phyloP scores from a whole-genome alignment of 768 basidiomycete genomes.

The Suillus hirtellus region DNA sequence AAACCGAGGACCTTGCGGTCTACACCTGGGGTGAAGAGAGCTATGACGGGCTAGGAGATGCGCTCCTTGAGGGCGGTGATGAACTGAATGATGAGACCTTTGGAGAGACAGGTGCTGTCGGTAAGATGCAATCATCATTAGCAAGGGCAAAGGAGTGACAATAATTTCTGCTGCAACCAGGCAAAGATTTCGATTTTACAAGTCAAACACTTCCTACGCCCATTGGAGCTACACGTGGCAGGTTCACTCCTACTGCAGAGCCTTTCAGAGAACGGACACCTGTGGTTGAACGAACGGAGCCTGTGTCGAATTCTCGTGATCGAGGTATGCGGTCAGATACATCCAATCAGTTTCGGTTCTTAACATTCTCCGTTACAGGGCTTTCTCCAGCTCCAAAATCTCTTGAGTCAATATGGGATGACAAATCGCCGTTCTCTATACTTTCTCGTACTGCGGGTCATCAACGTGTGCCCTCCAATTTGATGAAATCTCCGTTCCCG shows the following conservation, averaged over 20 bases:
- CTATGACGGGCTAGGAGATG: conserved; percentile 88
- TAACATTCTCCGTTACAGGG: conserved; percentile 18
- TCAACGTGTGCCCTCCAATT: conserved; percentile 24
- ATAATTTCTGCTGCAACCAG: conserved; percentile 39
- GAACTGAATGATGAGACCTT: conserved; percentile 98
- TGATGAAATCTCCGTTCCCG: conserved; percentile 24
- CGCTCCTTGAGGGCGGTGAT: conserved; percentile 86
- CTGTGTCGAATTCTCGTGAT: conserved; percentile 23
- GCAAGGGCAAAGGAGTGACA: conserved; percentile 9
- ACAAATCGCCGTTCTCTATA: conserved; percentile 74
- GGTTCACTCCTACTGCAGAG: conserved; percentile 24
- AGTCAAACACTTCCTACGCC: conserved; percentile 39
- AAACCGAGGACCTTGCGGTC: conserved; percentile 81
- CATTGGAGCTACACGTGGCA: conserved; percentile 16
- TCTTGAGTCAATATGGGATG: conserved; percentile 79
- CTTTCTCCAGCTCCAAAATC: conserved; percentile 44
- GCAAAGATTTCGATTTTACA: conserved; percentile 91
- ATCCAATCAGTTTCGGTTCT: conserved; percentile 17
- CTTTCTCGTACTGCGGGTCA: conserved; percentile 49
- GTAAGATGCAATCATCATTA: conserved; percentile 47
- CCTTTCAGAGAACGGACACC: conserved; percentile 29
- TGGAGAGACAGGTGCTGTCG: conserved; percentile 67
- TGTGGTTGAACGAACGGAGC: conserved; percentile 25
- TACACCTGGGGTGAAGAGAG: conserved; percentile 92
- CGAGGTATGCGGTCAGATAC: conserved; percentile 26